Conservation (phyloP, 108 stramenopile genomes). For the Mediolabrus comicus region DNA sequence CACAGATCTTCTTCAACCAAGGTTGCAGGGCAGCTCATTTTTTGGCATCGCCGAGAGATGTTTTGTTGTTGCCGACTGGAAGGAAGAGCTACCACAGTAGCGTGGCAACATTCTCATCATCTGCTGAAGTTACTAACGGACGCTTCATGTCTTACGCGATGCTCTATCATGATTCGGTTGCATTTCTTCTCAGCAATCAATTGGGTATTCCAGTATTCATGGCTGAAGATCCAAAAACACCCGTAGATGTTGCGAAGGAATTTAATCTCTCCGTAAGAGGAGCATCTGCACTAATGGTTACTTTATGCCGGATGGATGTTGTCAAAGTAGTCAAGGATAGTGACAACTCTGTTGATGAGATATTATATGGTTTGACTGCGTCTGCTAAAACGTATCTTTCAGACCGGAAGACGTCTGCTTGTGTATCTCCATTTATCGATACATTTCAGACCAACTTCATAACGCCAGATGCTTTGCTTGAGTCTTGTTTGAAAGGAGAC, state of each 20-base stretch:
- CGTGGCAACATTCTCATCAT: neutral
- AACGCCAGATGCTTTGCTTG: neutral
- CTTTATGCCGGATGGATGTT: conserved; percentile 4
- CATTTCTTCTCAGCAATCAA: conserved; percentile 10
- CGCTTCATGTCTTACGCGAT: neutral
- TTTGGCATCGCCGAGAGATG: neutral
- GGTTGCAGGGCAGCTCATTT: neutral
- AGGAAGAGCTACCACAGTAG: neutral
- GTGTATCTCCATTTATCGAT: neutral
- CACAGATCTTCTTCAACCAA: neutral
- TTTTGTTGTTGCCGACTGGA: neutral
- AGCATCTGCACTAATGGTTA: conserved; percentile 4
- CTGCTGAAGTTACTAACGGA: neutral
- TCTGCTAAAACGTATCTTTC: conserved; percentile 7
- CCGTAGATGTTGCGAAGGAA: neutral
- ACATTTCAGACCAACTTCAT: conserved; percentile 4
- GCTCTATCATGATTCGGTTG: conserved; percentile 8
- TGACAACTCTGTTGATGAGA: neutral
- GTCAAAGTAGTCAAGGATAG: conserved; percentile 1
- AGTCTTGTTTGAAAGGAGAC: neutral
- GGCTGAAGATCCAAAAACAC: neutral
- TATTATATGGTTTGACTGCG: conserved; percentile 1
- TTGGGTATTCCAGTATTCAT: neutral
- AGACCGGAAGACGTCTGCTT: neutral
- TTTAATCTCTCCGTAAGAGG: conserved; percentile 1